Conservation (phyloP, 192 early-diverging fungal species). For the Coemansia sp. region DNA sequence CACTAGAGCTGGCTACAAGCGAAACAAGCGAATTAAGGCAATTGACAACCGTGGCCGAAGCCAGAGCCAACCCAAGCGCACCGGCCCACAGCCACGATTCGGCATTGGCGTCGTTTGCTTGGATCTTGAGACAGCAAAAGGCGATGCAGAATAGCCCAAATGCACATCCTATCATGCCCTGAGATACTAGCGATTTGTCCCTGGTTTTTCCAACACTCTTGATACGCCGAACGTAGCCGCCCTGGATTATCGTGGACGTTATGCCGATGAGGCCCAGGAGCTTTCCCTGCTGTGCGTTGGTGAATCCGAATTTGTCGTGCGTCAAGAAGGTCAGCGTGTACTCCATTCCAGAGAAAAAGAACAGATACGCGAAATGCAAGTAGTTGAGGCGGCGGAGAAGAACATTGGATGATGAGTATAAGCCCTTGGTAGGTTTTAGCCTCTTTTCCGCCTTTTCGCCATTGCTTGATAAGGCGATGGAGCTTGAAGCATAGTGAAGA, state of each 20-base stretch:
- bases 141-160: constrained; percentile 67
- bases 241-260: constrained; percentile 84
- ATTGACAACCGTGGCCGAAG: constrained; percentile 94
- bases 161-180: constrained; percentile 73
- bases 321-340: constrained; percentile 98
- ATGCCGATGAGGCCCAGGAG: constrained; percentile 88
- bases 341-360: constrained; percentile 97
- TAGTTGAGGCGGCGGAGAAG: constrained; percentile 59
- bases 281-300: constrained; percentile 84
- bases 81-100: constrained; percentile 63
- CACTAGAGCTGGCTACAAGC: constrained; percentile 17
- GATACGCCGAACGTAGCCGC: constrained; percentile 84
- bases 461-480: background rate
- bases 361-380: constrained; percentile 84
- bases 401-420: background rate
- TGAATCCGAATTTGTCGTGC: constrained; percentile 85
- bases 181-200: constrained; percentile 63
- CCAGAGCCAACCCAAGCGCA: constrained; percentile 82
- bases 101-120: constrained; percentile 8
- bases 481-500: constrained; percentile 21
- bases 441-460: background rate
- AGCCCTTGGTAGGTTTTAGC: background rate
- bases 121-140: constrained; percentile 38
- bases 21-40: constrained; percentile 70
- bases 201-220: constrained; percentile 48